A percentile compares a stretch with the other conserved stretches of the same genome.
Conservation (phyloP, 331 rosid genomes). For the Arachis monticola region DNA sequence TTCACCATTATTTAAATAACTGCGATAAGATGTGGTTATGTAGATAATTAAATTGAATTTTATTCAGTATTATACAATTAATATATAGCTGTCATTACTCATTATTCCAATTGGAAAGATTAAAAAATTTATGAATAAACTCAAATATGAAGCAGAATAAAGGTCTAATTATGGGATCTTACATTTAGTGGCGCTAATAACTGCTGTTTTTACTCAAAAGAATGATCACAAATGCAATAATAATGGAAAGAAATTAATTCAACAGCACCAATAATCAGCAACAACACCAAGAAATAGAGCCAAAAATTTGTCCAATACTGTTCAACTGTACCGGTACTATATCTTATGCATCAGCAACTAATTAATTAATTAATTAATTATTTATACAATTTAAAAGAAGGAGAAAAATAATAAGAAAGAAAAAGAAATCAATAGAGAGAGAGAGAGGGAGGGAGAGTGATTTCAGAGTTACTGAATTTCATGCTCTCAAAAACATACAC, state of each 20-base stretch:
- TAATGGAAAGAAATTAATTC: background rate
- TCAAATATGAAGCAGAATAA: background rate
- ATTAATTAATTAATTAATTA: constrained; percentile 32
- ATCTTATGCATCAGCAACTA: constrained; percentile 47
- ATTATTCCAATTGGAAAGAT: constrained; percentile 36
- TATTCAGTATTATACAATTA: constrained; percentile 26
- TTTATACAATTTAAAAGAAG: constrained; percentile 59
- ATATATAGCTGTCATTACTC: constrained; percentile 36
- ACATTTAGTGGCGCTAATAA: background rate
- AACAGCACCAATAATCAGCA: background rate
- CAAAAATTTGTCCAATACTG: constrained; percentile 39
- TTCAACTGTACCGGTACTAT: constrained; percentile 57
- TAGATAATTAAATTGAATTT: constrained; percentile 19
- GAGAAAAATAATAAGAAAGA: background rate
- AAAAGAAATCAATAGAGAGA: constrained; percentile 18
- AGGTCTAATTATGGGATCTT: constrained; percentile 25
- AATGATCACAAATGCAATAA: background rate
- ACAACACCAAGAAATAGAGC: background rate
- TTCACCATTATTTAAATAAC: background rate
- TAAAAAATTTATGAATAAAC: constrained; percentile 6
- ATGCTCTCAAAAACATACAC: constrained; percentile 39
- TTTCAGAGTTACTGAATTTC: constrained; percentile 40
- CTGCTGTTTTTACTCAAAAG: background rate
- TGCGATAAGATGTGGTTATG: constrained; percentile 33
- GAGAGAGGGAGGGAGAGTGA: constrained; percentile 41